Conservation (phyloP, 2,329 filamentous ascomycete species). For the Aspergillus viridinutans region DNA sequence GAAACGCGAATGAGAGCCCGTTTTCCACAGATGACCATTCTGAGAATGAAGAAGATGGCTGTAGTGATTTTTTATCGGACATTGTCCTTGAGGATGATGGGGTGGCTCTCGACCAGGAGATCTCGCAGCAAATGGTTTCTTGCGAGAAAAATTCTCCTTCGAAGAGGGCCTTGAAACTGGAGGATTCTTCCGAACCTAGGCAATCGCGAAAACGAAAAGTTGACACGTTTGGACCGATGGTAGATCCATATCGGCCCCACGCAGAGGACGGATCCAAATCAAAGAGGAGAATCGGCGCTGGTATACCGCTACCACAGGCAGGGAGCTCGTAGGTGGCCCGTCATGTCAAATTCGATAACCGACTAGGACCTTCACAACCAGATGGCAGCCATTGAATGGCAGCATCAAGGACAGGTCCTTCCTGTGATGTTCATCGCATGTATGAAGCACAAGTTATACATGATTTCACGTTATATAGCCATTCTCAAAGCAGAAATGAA, state of each 20-base stretch:
- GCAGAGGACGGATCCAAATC: neutral
- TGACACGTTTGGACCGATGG: neutral
- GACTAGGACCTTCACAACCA: neutral
- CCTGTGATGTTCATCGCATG: neutral
- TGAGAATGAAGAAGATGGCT: constrained; percentile 8
- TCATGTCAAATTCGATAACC: neutral
- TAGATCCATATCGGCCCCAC: neutral
- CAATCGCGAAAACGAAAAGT: constrained; percentile 14
- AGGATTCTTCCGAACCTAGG: neutral
- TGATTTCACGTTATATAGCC: neutral
- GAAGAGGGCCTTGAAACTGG: neutral
- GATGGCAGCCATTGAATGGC: neutral
- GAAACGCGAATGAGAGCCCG: neutral
- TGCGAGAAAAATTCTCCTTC: neutral
- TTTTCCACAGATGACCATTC: neutral
- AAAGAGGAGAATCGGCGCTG: constrained; percentile 8
- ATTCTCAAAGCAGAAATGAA: neutral
- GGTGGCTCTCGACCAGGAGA: constrained; percentile 1
- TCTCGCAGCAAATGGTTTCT: neutral
- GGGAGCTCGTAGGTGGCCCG: neutral
- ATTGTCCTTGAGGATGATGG: constrained; percentile 5
- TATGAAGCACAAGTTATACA: neutral
- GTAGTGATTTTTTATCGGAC: constrained; percentile 7
- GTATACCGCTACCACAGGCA: neutral
- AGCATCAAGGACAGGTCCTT: neutral